Evolutionary conservation across 1,284 basidiomycete genomes (phyloP).

Genomic region (Sparassis latifolia): DNA sequence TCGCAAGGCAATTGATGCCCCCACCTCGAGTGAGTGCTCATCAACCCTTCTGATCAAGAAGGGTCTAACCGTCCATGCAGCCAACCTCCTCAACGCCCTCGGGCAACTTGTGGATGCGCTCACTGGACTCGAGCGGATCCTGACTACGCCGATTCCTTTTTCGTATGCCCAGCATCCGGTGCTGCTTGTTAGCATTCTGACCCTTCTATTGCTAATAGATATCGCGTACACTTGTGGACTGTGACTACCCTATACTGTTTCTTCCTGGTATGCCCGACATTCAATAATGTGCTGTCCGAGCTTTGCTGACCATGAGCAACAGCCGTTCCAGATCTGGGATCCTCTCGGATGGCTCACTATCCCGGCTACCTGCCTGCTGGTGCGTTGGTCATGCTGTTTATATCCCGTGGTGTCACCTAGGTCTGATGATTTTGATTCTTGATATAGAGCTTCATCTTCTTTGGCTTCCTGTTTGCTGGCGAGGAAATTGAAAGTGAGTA

Average conservation of each 20-base stretch:
- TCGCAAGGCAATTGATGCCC: conserved; percentile 56
- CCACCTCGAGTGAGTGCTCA: conserved; percentile 50
- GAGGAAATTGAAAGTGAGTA: conserved; percentile 65
- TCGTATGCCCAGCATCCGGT: conserved; percentile 34
- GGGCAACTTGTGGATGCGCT: conserved; percentile 61
- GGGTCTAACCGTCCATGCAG: conserved; percentile 26
- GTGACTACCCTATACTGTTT: conserved; percentile 55
- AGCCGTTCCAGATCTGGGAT: conserved; percentile 68
- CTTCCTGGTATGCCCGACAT: conserved; percentile 35
- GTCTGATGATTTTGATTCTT: neutral
- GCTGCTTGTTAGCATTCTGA: neutral
- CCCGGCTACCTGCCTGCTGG: conserved; percentile 44
- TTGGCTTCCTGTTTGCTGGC: conserved; percentile 63
- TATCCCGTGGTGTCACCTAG: neutral
- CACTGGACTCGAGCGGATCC: conserved; percentile 67
- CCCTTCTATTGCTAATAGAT: conserved; percentile 29
- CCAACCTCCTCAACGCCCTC: conserved; percentile 44
- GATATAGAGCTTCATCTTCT: conserved; percentile 50
- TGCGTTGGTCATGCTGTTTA: conserved; percentile 11
- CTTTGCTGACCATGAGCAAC: neutral
- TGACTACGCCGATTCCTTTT: conserved; percentile 78
- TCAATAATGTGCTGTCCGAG: neutral
- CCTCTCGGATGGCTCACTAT: conserved; percentile 61
- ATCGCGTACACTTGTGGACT: conserved; percentile 59
- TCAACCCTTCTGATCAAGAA: neutral